Evolutionary conservation across 2,329 filamentous ascomycete species (phyloP).

Genomic region (Rasamsonia emersonii): DNA sequence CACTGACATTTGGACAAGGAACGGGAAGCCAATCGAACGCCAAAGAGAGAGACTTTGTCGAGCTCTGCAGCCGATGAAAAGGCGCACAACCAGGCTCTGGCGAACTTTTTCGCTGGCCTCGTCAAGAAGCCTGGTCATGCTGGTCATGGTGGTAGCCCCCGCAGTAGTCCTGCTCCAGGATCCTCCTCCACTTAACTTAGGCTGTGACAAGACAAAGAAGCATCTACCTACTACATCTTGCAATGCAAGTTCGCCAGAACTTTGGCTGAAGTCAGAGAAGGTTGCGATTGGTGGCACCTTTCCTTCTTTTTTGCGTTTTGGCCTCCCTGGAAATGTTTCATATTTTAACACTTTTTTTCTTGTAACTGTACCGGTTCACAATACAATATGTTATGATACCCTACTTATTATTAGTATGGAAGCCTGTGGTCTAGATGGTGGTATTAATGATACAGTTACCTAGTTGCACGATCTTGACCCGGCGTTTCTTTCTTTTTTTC

Average conservation of each 20-base stretch:
- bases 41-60: slow-evolving; percentile 25
- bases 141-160: slow-evolving; percentile 23
- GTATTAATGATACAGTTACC: no score
- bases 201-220: no score
- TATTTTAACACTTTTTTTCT: no score
- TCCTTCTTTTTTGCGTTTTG: no score
- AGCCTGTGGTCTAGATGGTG: neutral
- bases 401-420: slow-evolving; percentile 9
- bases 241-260: no score
- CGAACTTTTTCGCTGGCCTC: slow-evolving; percentile 52
- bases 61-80: slow-evolving; percentile 36
- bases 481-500: no score
- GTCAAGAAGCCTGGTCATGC: slow-evolving; percentile 42
- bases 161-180: slow-evolving; percentile 24
- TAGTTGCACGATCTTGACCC: no score
- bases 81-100: slow-evolving; percentile 51
- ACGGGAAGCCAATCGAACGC: slow-evolving; percentile 33
- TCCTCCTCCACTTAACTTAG: slow-evolving; percentile 2
- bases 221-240: no score
- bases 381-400: slow-evolving; percentile 12
- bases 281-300: no score
- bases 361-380: no score
- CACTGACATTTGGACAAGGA: slow-evolving; percentile 24
- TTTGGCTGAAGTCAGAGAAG: no score
- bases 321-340: no score